Base-by-base conservation (phyloP, 2,329 filamentous ascomycete genomes). In the Aspergillus pseudoterreus region DNA sequence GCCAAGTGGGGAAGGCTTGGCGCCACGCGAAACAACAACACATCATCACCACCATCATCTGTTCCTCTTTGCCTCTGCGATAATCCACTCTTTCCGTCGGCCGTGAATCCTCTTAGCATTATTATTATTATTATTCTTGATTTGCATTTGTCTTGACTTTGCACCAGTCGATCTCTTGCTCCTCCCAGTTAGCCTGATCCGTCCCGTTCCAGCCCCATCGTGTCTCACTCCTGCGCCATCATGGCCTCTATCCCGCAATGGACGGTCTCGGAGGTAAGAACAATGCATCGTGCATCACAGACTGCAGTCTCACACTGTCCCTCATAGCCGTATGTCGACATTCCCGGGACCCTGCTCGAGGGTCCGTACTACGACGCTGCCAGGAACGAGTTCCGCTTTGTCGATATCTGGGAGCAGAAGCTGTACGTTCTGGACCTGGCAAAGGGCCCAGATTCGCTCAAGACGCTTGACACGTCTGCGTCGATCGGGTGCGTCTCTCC, bases 381-480 rank as follows among this genome's bases (percentile, higher is more conserved):
- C 44, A 66, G 62, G 21, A 71, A 74, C 52, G 69, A 73, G 57
- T 66, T 75, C 36, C 72, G 72, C 39, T 75, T 74, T 50, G 59
- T 75, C 43, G 92, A 96, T 71, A 92, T 96, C 71, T 87, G 86
- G 69, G 83, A 87, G 66, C 81, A 87, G 66, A 83, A 84, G 55
- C 66, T 96, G 43, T 87, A 94, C 74, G 79, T 81, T 44, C 79
- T 94, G 53, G 80, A 89, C 61, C 76, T 95, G 21, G 66, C 71
- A 44, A 74, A 81, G 53, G 87, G 86, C 0, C 82, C 82, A 14
- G 73, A 74, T 4, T 88, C 87, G 35, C 67, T 81, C 66, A 72
- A 70, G 57, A 67, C 75, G 48, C 69, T 87, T 54, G 77, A 83
- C 57, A 86, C 87, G 8, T 74, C 77, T 43, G 75, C 75, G 56